Evolutionary conservation across 306 rosid genomes (phyloP).

Genomic region (Medicago lupulina): DNA sequence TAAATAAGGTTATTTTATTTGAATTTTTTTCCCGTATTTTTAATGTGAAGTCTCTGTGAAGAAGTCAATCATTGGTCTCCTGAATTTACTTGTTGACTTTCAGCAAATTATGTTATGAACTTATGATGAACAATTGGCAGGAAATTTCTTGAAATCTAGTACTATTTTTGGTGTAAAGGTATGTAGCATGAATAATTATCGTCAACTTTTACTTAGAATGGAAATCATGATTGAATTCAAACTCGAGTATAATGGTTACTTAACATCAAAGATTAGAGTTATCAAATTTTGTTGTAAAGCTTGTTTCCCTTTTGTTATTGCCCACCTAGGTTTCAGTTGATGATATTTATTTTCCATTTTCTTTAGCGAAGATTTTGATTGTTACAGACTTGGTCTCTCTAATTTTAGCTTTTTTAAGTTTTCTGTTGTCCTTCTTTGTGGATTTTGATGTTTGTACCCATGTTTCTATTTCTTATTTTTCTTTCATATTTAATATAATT

Average conservation of each 20-base stretch:
- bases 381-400: no score
- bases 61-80: not conserved
- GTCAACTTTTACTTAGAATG: not conserved
- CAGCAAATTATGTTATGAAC: not conserved
- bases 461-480: not conserved
- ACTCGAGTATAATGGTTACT: not conserved
- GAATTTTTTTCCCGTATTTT: not conserved
- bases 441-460: not conserved
- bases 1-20: not conserved
- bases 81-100: constrained; percentile 21
- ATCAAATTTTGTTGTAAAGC: constrained; percentile 12
- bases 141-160: no score
- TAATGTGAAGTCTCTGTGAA: not conserved
- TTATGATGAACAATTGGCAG: not conserved
- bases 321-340: not conserved
- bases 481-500: not conserved
- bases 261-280: constrained; percentile 8
- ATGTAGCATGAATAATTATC: not conserved
- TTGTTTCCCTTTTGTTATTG: not conserved
- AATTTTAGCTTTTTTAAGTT: not conserved
- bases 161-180: not conserved
- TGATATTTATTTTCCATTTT: not conserved
- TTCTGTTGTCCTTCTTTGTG: not conserved
- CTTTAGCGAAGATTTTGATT: not conserved
- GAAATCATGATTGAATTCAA: not conserved